Conservation (phyloP, 306 rosid species). For the Lathyrus sativus region DNA sequence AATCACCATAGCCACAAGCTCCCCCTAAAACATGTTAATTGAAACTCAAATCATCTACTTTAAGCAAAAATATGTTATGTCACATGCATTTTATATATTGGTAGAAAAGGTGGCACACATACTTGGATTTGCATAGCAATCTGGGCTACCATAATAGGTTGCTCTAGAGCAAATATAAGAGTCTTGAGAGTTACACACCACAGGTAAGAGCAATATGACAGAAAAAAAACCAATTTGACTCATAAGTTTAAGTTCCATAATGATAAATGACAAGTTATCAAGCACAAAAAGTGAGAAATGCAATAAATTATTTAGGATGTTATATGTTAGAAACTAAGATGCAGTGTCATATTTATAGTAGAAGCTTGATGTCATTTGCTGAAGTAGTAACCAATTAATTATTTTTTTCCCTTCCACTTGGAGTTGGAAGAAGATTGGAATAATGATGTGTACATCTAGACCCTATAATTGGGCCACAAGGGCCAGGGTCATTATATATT, state of each 20-base stretch:
- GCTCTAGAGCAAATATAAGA: conserved; percentile 67
- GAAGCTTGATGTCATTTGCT: conserved; percentile 31
- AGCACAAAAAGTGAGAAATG: conserved; percentile 3
- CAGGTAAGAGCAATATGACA: conserved; percentile 60
- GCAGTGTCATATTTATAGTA: conserved; percentile 56
- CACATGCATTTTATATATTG: background rate
- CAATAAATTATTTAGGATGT: background rate
- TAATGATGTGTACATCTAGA: conserved; percentile 43
- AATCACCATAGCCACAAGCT: conserved; percentile 90
- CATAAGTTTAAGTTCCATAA: conserved; percentile 45
- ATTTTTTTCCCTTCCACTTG: conserved; percentile 40
- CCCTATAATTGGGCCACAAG: conserved; percentile 38
- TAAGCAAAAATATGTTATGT: background rate
- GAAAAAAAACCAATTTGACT: conserved; percentile 45
- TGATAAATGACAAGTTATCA: conserved; percentile 26
- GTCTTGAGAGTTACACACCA: conserved; percentile 57
- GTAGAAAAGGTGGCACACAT: conserved; percentile 23
- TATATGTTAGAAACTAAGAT: conserved; percentile 29
- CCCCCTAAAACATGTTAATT: conserved; percentile 56
- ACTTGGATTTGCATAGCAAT: conserved; percentile 81
- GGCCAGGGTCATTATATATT: conserved; percentile 20
- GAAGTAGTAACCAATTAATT: conserved; percentile 19
- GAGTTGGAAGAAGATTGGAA: conserved; percentile 36
- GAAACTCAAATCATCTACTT: background rate
- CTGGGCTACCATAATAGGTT: conserved; percentile 90